Conservation (phyloP, 2,329 filamentous ascomycete species). For the Ophiostoma sp. region DNA sequence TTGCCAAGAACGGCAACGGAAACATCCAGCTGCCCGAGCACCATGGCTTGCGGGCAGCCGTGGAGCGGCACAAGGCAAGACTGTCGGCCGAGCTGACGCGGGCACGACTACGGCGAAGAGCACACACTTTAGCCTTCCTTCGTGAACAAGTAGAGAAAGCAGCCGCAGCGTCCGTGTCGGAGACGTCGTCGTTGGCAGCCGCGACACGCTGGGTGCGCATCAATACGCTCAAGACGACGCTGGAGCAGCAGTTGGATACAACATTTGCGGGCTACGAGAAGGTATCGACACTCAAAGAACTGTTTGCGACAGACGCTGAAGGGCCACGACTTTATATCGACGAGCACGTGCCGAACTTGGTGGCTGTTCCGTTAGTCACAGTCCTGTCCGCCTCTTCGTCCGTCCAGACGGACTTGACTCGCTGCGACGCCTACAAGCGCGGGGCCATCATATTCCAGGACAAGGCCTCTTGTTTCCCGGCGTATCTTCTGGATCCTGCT, state of each 20-base stretch:
- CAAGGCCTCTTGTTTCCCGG: conserved; percentile 95
- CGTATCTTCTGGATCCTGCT: conserved; percentile 74
- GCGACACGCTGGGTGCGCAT: conserved; percentile 92
- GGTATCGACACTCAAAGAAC: conserved; percentile 56
- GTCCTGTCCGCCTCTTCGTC: conserved; percentile 38
- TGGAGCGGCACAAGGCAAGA: conserved; percentile 80
- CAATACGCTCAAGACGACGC: conserved; percentile 72
- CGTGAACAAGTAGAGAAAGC: conserved; percentile 63
- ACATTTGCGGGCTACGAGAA: conserved; percentile 68
- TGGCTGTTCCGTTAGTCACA: conserved; percentile 65
- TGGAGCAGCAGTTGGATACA: conserved; percentile 70
- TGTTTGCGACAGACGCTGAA: conserved; percentile 44
- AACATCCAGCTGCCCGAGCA: conserved; percentile 78
- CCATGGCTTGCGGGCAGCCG: conserved; percentile 73
- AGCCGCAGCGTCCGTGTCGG: conserved; percentile 62
- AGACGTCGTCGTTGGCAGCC: conserved; percentile 54
- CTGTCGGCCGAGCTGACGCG: conserved; percentile 81
- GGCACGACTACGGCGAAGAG: conserved; percentile 69
- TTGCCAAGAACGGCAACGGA: conserved; percentile 56
- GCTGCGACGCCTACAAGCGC: conserved; percentile 68
- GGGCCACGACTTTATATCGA: conserved; percentile 65
- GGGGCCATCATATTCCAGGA: conserved; percentile 90
- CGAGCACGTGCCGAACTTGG: conserved; percentile 74
- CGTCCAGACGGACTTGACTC: conserved; percentile 67
- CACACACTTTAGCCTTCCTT: conserved; percentile 67